Evolutionary conservation across 2,329 filamentous ascomycete species (phyloP).

Genomic region (Colletotrichum sp.): DNA sequence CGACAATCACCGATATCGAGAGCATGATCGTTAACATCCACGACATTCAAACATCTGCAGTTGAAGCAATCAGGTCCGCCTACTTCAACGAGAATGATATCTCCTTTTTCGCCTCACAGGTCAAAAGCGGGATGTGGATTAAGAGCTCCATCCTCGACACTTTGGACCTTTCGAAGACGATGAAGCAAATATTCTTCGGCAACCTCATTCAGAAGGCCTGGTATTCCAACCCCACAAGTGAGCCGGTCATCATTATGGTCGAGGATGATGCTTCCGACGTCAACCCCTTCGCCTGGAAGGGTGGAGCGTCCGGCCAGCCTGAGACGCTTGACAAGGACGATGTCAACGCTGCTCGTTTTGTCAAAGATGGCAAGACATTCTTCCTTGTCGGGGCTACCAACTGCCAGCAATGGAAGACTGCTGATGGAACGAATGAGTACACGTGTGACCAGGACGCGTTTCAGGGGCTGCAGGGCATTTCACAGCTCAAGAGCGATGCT

Average conservation of each 20-base stretch:
- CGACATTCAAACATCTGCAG: neutral
- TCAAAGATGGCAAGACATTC: neutral
- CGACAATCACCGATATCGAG: neutral
- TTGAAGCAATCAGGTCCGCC: neutral
- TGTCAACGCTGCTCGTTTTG: neutral
- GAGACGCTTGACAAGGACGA: neutral
- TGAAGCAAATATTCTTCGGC: neutral
- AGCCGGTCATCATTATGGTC: neutral
- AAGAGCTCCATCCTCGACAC: neutral
- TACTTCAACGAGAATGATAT: neutral
- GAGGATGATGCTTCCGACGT: neutral
- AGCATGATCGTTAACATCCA: neutral
- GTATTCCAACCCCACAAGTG: neutral
- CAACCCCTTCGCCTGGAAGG: neutral
- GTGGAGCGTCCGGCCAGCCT: neutral
- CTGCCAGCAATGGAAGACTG: neutral
- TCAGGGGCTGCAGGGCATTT: neutral
- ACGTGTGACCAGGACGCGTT: neutral
- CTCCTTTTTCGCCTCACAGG: neutral
- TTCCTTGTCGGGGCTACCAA: neutral
- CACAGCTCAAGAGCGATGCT: neutral
- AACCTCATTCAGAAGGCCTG: neutral
- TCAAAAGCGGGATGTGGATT: neutral
- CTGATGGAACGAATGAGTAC: neutral
- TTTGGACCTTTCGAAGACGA: neutral